Conservation (phyloP, 768 basidiomycete genomes). For the Lentinula raphanica region DNA sequence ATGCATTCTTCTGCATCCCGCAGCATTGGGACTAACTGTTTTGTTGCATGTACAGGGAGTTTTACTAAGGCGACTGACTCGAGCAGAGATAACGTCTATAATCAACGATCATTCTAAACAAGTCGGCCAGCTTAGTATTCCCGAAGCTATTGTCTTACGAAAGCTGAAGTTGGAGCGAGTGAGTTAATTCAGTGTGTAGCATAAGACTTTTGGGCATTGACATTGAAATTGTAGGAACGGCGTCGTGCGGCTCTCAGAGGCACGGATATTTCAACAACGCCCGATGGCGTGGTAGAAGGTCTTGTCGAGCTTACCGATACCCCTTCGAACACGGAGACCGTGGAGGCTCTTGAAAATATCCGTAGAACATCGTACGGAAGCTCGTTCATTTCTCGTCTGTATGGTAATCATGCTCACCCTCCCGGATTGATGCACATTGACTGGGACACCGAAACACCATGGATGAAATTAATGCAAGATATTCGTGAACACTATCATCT, state of each 20-base stretch:
- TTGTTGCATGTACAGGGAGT: slow-evolving; percentile 37
- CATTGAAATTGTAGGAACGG: slow-evolving; percentile 24
- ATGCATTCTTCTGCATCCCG: background rate
- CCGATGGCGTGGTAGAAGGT: slow-evolving; percentile 30
- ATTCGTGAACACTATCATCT: slow-evolving; percentile 59
- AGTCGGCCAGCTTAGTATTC: slow-evolving; percentile 14
- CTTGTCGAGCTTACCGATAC: slow-evolving; percentile 20
- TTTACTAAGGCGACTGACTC: slow-evolving; percentile 55
- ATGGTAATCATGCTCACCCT: slow-evolving; percentile 33
- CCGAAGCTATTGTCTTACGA: slow-evolving; percentile 31
- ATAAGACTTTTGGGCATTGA: slow-evolving; percentile 2
- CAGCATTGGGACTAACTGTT: background rate
- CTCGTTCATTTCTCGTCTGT: slow-evolving; percentile 65
- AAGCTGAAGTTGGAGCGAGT: slow-evolving; percentile 44
- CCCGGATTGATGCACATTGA: slow-evolving; percentile 52
- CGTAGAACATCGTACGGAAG: slow-evolving; percentile 56
- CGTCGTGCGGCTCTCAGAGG: slow-evolving; percentile 17
- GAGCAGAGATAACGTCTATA: slow-evolving; percentile 34
- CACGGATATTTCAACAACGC: slow-evolving; percentile 14
- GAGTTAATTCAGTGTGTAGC: slow-evolving; percentile 11
- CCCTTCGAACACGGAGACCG: slow-evolving; percentile 26
- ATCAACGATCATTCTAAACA: slow-evolving; percentile 18
- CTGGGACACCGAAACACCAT: slow-evolving; percentile 67
- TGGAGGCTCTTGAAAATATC: slow-evolving; percentile 53
- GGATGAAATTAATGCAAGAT: slow-evolving; percentile 74